Evolutionary conservation across 2,329 filamentous ascomycete species (phyloP), one percentile per base, ranked within the genome.

Genomic region (Hymenoscyphus salicellus): DNA sequence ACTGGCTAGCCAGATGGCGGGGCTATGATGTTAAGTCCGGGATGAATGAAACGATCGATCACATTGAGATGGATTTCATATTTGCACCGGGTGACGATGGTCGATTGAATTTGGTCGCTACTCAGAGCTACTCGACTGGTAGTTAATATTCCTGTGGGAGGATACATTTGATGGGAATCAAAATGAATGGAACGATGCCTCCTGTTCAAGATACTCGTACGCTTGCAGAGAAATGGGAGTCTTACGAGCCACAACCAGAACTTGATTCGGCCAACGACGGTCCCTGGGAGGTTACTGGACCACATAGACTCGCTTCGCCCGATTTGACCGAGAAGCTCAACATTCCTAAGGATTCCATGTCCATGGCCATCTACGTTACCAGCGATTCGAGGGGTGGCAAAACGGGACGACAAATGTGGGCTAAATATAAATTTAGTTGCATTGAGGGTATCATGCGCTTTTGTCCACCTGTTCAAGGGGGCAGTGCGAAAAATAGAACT

Each of bases 1-100:
- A 33, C 2, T 65, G 63, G 63, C 26, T 55, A 16, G n/a, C 59
- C 2, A 58, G 59, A 55, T 61, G 58, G 59, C 55, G 63, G 20
- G 55, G 63, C 16, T n/a, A 26, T 7, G 16, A 62, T 56, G 7
- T n/a, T 17, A 36, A 56, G 7, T 14, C 30, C 26, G 16, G n/a
- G 1, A 6, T 3, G 5, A 56, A 26, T 5, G 20, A 16, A 16
- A 16, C 7, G 16, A 16, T 16, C 52, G 6, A 26, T n/a, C 10
- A 30, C 26, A 4, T 14, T 3, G 5, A 6, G 16, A 30, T 23
- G 20, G 20, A 56, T 26, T 55, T 17, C 52, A 56, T 14, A 6
- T 30, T 56, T 30, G 14, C 2, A 6, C 8, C 1, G n/a, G 26
- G 5, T 1, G 52, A 56, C 1, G 14, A 56, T 56, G 26, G 55